Conservation (phyloP, 192 early-diverging fungal species). For the Umbelopsis isabellina region DNA sequence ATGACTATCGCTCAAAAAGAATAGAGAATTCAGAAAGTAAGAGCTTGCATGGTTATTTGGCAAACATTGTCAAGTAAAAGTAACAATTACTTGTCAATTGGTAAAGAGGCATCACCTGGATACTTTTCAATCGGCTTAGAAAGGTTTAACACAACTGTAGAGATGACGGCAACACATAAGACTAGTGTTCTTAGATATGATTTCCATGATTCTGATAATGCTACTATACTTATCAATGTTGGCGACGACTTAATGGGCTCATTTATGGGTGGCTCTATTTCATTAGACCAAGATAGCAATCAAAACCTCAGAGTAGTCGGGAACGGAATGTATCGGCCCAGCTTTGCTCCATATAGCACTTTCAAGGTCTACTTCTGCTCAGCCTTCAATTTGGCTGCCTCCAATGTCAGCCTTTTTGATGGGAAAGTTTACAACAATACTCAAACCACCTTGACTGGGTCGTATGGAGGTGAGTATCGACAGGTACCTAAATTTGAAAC, state of each 20-base stretch:
- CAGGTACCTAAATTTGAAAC: not conserved
- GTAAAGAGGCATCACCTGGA: not conserved
- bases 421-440: slow-evolving; percentile 1
- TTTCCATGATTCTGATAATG: not conserved
- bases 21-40: not conserved
- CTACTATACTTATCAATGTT: not conserved
- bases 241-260: not conserved
- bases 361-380: slow-evolving; percentile 26
- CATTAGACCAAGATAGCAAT: not conserved
- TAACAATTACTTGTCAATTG: not conserved
- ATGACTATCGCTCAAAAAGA: not conserved
- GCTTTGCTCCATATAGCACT: not conserved
- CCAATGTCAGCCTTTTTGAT: slow-evolving; percentile 27
- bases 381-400: slow-evolving; percentile 24
- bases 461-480: not conserved
- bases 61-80: not conserved
- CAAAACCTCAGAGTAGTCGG: not conserved
- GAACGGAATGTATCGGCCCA: not conserved
- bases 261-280: not conserved
- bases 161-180: slow-evolving; percentile 10
- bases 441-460: not conserved
- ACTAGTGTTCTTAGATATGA: slow-evolving; percentile 9
- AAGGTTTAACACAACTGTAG: not conserved
- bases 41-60: not conserved
- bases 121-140: slow-evolving; percentile 9